These are phyloP conservation scores for Aquilaria agallochum DNA, from an alignment of 441 rosid genomes.

Conservation along the genomic window DNA sequence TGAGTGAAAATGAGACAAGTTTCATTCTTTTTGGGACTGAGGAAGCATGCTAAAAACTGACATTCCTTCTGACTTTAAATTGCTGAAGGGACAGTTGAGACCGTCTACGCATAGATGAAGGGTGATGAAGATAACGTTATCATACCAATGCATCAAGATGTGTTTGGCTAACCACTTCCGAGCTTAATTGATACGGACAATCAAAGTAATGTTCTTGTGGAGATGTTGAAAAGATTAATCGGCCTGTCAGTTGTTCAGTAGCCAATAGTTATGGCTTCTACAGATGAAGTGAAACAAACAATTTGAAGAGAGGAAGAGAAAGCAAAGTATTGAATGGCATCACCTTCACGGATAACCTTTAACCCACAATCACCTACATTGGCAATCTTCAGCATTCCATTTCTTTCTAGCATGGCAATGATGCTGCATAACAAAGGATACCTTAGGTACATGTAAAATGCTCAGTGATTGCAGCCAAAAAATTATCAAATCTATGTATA, in stretches of 20 bases:
- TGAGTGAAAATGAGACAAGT: too few relatives aligned
- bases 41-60: too few relatives aligned
- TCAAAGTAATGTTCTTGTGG: slow-evolving; percentile 93
- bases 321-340: neutral
- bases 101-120: too few relatives aligned
- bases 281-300: neutral
- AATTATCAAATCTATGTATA: too few relatives aligned
- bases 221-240: slow-evolving; percentile 56
- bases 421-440: slow-evolving; percentile 34
- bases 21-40: too few relatives aligned
- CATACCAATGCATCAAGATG: slow-evolving; percentile 83
- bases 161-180: slow-evolving; percentile 75
- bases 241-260: slow-evolving; percentile 41
- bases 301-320: neutral
- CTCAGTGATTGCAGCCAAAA: too few relatives aligned
- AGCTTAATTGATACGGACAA: slow-evolving; percentile 90
- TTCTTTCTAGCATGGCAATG: slow-evolving; percentile 77
- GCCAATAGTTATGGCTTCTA: neutral
- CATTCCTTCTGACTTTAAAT: too few relatives aligned
- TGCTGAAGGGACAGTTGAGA: too few relatives aligned
- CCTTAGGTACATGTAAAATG: too few relatives aligned
- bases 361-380: slow-evolving; percentile 93
- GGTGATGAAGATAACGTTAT: neutral
- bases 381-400: slow-evolving; percentile 70
- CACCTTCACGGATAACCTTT: slow-evolving; percentile 69